phyloP scores from a whole-genome alignment of 1,284 basidiomycete species.

The Bjerkandera adusta region DNA sequence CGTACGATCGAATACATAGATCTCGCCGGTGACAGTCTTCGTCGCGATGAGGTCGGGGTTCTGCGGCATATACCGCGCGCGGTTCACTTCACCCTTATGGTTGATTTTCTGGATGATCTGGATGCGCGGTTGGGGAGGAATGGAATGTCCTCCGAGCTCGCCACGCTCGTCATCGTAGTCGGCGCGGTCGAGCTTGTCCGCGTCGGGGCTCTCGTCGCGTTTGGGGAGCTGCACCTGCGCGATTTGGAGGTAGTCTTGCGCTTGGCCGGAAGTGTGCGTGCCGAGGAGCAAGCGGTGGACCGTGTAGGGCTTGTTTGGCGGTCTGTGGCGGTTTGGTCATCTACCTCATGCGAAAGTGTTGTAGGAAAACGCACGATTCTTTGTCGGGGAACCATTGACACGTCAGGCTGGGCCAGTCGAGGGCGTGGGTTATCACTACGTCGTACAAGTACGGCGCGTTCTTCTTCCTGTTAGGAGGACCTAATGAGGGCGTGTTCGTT shows the following conservation, averaged over 20 bases:
- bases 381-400: conserved; percentile 99
- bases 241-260: conserved; percentile 96
- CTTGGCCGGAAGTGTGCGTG: conserved; percentile 95
- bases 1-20: conserved; percentile 94
- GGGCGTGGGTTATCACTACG: conserved; percentile 94
- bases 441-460: conserved; percentile 98
- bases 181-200: conserved; percentile 73
- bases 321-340: conserved; percentile 39
- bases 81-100: conserved; percentile 95
- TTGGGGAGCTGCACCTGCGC: conserved; percentile 93
- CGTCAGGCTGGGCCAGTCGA: conserved; percentile 98
- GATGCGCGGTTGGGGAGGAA: conserved; percentile 78
- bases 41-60: conserved; percentile 97
- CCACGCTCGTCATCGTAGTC: conserved; percentile 94
- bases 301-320: conserved; percentile 88
- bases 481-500: conserved; percentile 10
- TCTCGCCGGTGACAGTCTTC: conserved; percentile 88
- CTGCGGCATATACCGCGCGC: conserved; percentile 98
- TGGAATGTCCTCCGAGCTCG: conserved; percentile 85
- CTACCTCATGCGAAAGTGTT: conserved; percentile 1
- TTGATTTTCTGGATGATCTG: conserved; percentile 94
- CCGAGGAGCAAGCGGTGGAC: conserved; percentile 93
- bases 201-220: conserved; percentile 54
- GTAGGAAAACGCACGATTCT: conserved; percentile 65
- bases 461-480: conserved; percentile 74